Percentiles rank a stretch among this genome's conserved stretches.
Conservation (phyloP, 371 early-diverging fungal species). For the Actinomucor elegans region DNA sequence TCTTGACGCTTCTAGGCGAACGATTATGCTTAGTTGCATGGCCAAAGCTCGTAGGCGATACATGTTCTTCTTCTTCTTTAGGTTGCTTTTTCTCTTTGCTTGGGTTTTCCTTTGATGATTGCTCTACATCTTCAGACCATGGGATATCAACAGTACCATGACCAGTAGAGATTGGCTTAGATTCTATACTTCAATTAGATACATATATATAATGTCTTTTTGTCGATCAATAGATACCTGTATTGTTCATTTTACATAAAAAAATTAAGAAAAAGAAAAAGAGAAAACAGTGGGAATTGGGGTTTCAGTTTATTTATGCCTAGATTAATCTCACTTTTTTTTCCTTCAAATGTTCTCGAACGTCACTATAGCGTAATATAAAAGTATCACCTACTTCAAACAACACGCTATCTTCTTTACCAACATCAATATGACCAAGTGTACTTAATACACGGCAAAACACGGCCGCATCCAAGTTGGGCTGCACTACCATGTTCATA, state of each 20-base stretch:
- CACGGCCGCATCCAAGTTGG: constrained; percentile 73
- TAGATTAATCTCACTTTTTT: constrained; percentile 25
- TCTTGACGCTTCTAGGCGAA: constrained; percentile 18
- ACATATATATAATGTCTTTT: not conserved
- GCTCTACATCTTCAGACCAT: not conserved
- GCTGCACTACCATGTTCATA: constrained; percentile 56
- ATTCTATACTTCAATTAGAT: not conserved
- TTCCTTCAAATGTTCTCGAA: constrained; percentile 20
- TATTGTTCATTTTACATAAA: no score
- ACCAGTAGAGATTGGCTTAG: constrained; percentile 25
- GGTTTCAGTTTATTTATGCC: no score
- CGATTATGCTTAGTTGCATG: constrained; percentile 13
- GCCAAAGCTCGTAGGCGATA: not conserved
- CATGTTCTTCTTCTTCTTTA: not conserved
- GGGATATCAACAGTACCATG: constrained; percentile 30
- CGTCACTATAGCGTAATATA: constrained; percentile 28
- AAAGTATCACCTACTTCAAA: constrained; percentile 17
- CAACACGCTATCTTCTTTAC: not conserved
- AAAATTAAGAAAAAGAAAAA: not conserved
- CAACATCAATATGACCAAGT: constrained; percentile 46
- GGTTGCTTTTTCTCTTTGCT: not conserved
- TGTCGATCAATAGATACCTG: no score
- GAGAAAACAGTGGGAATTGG: no score
- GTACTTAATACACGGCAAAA: constrained; percentile 63
- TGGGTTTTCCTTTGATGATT: not conserved